Base-by-base conservation (phyloP, 495 filamentous ascomycete genomes). In the Tetracladium setigerum region DNA sequence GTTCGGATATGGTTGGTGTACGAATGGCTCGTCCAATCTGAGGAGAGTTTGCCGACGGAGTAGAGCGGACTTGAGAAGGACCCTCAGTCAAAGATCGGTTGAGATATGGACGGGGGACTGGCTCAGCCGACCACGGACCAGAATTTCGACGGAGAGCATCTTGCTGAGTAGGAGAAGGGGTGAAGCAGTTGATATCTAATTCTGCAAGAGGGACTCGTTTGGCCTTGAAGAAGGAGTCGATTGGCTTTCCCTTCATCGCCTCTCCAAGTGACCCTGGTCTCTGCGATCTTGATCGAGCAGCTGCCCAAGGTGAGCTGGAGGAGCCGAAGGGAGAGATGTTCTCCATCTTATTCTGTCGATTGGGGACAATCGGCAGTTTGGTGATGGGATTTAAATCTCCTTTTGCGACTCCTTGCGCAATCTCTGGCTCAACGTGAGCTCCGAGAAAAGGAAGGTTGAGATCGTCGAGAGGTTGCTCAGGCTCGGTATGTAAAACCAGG, bases 371-470 rank as follows among this genome's bases (percentile, higher is more conserved):
- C 2, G 71, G 73, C 38, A 81, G 58, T 62, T 95, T 96, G 13
- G 88, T 94, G 49, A 88, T 89, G 13, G 92, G 92, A 62, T 97
- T 82, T 22, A 96, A 64, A 50, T 96, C 86, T 17, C 92, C 92
- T 11, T 52, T 61, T n/a, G 91, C 87, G 46, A 99, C 84, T 4
- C 80, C 80, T 51, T 71, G 66, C 2, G 92, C 89, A 55, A 88
- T 62, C 32, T 81, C 69, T 4, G 76, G 67, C 27, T 86, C 81
- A 17, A 90, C 76, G 47, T 81, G 72, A 15, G 68, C 66, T 10
- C 92, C 92, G 58, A 97, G 88, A 51, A 83, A 96, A 0, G 82
- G 71, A 62, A 97, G 74, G 2, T 82, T 72, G 9, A 78, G 76
- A 9, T 79, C 61, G 14, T 82, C 73, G 5, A 87, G 51, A 14